Evolutionary conservation across 163 green algal species (phyloP), one percentile per base, ranked within the genome.

Genomic region (Scenedesmus sp.): DNA sequence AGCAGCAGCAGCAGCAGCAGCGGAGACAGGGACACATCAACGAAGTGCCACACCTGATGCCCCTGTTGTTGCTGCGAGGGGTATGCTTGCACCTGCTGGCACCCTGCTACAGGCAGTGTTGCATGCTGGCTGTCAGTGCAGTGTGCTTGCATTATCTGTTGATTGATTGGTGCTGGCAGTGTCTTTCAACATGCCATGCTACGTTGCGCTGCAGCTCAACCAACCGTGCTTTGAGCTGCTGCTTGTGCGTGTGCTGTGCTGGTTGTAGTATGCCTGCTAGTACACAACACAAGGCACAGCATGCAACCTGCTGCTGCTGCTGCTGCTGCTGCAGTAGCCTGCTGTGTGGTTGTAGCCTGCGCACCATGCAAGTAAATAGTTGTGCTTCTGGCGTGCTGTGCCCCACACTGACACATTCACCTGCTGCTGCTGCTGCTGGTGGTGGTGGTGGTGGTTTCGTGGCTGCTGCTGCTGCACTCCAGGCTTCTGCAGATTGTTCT

Each of bases 401-500:
- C 46, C 10, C 9, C 46, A 12, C 12, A 18, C 22, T 37, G 10
- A 30, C 30, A 43, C 26, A 33, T 12, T n/a, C 56, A 81, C 3
- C n/a, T 89, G 61, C 37, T 26, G 59, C 44, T 80, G 30, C 51
- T 61, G 51, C 12, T 61, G 33, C 24, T 80, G 37, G 4, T 81
- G 83, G 20, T 79, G n/a, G n/a, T n/a, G n/a, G n/a, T n/a, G n/a
- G n/a, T n/a, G n/a, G n/a, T n/a, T n/a, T n/a, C n/a, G n/a, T n/a
- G n/a, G 70, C 70, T 80, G 70, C 33, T 42, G 70, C 70, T 80
- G 76, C 42, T n/a, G 22, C 0, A 10, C 42, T 70, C 44, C 85
- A 89, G 85, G 85, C 61, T 90, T 35, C 44, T 56, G 43, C 33
- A 73, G 46, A 24, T 90, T 43, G 72, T 90, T 16, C 30, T 15